Conservation (phyloP, 306 rosid species). For the Glycine tomentella region DNA sequence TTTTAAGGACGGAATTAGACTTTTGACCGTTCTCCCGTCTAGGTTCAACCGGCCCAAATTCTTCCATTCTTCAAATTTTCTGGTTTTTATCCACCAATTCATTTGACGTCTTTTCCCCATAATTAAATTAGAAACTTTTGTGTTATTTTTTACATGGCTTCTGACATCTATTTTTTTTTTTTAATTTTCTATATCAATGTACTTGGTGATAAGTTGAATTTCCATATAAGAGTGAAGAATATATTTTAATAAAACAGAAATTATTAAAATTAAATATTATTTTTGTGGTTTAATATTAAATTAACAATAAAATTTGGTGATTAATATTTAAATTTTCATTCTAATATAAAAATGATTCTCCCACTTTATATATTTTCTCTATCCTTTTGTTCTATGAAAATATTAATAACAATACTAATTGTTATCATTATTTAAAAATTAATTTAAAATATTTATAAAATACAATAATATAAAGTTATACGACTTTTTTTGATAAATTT, state of each 20-base stretch:
- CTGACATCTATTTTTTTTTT: neutral
- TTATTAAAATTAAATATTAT: too few relatives aligned
- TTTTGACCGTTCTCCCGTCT: neutral
- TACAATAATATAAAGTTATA: too few relatives aligned
- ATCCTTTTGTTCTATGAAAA: neutral
- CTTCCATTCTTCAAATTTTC: neutral
- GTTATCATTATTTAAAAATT: too few relatives aligned
- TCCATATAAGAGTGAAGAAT: neutral
- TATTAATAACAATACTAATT: neutral
- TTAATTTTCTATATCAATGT: neutral
- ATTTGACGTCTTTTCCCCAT: conserved; percentile 1
- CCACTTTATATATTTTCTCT: neutral
- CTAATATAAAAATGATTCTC: too few relatives aligned
- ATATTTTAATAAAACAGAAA: neutral
- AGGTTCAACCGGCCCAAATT: conserved; percentile 18
- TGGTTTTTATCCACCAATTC: conserved; percentile 12
- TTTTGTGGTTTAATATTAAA: too few relatives aligned
- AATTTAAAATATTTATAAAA: too few relatives aligned
- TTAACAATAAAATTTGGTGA: neutral
- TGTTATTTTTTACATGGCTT: neutral
- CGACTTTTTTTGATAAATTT: too few relatives aligned
- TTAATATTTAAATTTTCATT: too few relatives aligned
- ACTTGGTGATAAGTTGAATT: neutral
- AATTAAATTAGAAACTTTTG: too few relatives aligned
- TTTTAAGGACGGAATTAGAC: neutral